Percentiles rank a stretch among this genome's conserved stretches.
phyloP scores from a whole-genome alignment of 805 yeast genomes.

The Wickerhamiella nectarea region DNA sequence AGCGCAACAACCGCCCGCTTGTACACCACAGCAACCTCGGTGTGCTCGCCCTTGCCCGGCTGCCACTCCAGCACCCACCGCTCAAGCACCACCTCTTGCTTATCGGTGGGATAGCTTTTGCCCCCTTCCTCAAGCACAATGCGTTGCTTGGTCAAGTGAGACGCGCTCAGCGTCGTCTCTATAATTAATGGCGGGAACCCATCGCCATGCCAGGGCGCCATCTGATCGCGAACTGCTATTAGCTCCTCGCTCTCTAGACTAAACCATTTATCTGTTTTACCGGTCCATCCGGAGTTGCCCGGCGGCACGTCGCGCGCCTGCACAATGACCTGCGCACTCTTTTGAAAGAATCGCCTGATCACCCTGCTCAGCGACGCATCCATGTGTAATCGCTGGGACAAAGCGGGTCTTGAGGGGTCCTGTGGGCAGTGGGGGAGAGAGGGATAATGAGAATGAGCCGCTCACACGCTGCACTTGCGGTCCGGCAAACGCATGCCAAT shows the following conservation, averaged over 20 bases:
- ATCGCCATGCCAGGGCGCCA: slow-evolving; percentile 44
- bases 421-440: too few relatives aligned
- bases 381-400: not conserved
- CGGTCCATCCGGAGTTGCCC: slow-evolving; percentile 16
- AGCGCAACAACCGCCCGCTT: slow-evolving; percentile 62
- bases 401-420: too few relatives aligned
- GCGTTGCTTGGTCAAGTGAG: slow-evolving; percentile 44
- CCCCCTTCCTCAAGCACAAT: slow-evolving; percentile 46
- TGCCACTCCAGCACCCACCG: slow-evolving; percentile 86
- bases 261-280: slow-evolving; percentile 27
- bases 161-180: slow-evolving; percentile 65
- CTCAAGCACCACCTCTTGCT: slow-evolving; percentile 80
- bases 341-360: slow-evolving; percentile 29
- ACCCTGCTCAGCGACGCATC: slow-evolving; percentile 20
- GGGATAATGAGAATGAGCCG: too few relatives aligned
- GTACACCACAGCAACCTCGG: slow-evolving; percentile 54
- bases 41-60: slow-evolving; percentile 20
- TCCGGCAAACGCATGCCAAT: too few relatives aligned
- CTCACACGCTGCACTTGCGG: too few relatives aligned
- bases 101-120: slow-evolving; percentile 38
- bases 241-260: slow-evolving; percentile 30
- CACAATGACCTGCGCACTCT: slow-evolving; percentile 28
- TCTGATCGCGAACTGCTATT: slow-evolving; percentile 37
- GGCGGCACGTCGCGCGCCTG: slow-evolving; percentile 15
- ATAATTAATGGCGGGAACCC: slow-evolving; percentile 62